Conservation (phyloP, 345 rosid genomes). For the Hibiscus mutabilis region DNA sequence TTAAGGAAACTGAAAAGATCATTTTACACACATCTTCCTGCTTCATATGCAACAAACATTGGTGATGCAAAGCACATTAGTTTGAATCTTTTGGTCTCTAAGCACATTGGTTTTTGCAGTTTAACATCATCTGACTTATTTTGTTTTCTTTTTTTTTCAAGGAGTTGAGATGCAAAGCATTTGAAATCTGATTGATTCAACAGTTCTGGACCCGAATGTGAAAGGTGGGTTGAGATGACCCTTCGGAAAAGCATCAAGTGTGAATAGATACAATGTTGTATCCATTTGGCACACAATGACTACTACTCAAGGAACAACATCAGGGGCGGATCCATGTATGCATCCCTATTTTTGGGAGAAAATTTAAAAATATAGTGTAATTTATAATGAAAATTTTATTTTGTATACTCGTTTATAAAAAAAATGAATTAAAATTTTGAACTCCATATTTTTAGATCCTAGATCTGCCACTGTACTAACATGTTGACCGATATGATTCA, state of each 20-base stretch:
- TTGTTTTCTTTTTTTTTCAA: constrained; percentile 26
- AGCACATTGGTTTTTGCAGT: neutral
- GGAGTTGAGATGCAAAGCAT: constrained; percentile 49
- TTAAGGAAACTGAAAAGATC: constrained; percentile 13
- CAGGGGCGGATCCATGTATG: too few species aligned
- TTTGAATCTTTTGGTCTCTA: neutral
- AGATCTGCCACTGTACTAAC: too few species aligned
- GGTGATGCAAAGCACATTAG: too few species aligned
- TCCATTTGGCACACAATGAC: constrained; percentile 40
- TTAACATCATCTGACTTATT: neutral
- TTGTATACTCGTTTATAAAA: too few species aligned
- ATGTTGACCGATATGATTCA: constrained; percentile 35
- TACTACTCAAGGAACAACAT: too few species aligned
- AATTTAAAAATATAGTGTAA: too few species aligned
- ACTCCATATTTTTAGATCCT: too few species aligned
- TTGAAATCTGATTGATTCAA: constrained; percentile 33
- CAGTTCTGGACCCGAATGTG: constrained; percentile 44
- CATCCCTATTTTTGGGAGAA: too few species aligned
- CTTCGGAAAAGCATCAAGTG: constrained; percentile 32
- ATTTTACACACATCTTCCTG: too few species aligned
- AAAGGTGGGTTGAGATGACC: constrained; percentile 76
- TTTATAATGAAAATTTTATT: too few species aligned
- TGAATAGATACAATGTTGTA: constrained; percentile 31
- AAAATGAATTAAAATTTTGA: too few species aligned
- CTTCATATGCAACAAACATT: too few species aligned